Conservation (phyloP, 805 yeast genomes). For the Schizosaccharomyces osmophilus region DNA sequence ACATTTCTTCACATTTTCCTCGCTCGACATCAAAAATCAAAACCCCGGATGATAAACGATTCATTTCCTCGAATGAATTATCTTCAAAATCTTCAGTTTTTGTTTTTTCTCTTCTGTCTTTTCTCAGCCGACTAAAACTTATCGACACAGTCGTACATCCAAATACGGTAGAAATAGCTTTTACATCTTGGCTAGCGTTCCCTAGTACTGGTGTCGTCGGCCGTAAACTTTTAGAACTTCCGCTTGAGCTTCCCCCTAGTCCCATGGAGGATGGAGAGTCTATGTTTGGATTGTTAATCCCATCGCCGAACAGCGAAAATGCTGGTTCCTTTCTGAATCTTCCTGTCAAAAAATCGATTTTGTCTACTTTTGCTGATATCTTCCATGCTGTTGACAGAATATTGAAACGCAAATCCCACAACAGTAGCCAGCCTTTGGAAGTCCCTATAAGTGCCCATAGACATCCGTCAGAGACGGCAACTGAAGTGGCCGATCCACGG, state of each 20-base stretch:
- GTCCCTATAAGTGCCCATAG: constrained; percentile 61
- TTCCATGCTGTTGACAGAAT: constrained; percentile 37
- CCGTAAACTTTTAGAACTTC: neutral
- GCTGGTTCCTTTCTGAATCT: neutral
- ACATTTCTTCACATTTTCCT: neutral
- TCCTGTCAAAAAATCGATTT: constrained; percentile 13
- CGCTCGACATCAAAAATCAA: neutral
- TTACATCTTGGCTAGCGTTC: neutral
- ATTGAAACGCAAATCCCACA: constrained; percentile 64
- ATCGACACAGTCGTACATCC: neutral
- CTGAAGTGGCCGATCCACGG: constrained; percentile 36
- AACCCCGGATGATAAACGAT: neutral
- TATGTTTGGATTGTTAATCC: too few species aligned
- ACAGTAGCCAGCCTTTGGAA: constrained; percentile 38
- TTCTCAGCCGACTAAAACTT: neutral
- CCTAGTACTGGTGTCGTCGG: neutral
- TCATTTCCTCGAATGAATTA: too few species aligned
- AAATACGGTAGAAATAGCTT: neutral
- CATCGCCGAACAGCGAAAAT: too few species aligned
- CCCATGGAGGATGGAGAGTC: too few species aligned
- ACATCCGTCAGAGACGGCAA: constrained; percentile 28
- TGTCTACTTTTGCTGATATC: constrained; percentile 28
- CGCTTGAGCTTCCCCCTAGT: neutral
- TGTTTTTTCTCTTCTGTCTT: neutral
- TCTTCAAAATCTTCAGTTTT: neutral